Evolutionary conservation across 2,329 filamentous ascomycete species (phyloP).

Genomic region (Xylaria sp.): DNA sequence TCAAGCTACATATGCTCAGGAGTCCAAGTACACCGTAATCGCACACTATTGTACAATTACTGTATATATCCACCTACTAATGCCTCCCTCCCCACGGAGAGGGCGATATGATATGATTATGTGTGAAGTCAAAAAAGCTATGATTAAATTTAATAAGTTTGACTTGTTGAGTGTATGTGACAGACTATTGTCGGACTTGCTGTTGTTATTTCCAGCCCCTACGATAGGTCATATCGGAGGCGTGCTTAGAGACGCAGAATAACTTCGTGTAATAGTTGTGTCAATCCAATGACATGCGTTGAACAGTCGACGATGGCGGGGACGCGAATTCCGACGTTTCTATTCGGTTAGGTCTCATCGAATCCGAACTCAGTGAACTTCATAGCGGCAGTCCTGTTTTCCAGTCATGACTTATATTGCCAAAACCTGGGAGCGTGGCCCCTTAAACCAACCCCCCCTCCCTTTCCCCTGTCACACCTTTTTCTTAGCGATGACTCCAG

Average conservation of each 20-base stretch:
- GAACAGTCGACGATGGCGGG: too few relatives aligned
- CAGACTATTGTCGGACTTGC: not conserved
- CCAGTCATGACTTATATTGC: too few relatives aligned
- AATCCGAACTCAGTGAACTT: too few relatives aligned
- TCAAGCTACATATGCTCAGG: not conserved
- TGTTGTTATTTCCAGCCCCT: not conserved
- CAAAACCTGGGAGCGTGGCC: too few relatives aligned
- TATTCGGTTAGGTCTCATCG: not conserved
- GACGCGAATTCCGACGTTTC: not conserved
- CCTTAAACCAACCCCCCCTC: too few relatives aligned
- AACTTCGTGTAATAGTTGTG: too few relatives aligned
- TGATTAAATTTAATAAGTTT: not conserved
- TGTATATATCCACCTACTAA: conserved; percentile 33
- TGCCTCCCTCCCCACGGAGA: conserved; percentile 17
- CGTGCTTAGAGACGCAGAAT: too few relatives aligned
- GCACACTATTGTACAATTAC: conserved; percentile 34
- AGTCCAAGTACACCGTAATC: conserved; percentile 24
- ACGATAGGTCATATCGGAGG: too few relatives aligned
- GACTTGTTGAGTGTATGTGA: not conserved
- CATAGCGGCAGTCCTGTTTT: too few relatives aligned
- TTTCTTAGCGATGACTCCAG: too few relatives aligned
- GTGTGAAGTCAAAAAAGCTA: not conserved
- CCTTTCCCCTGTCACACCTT: too few relatives aligned
- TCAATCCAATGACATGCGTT: too few relatives aligned
- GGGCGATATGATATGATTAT: conserved; percentile 6